Base-by-base conservation (phyloP, 2,329 filamentous ascomycete species). In the Sporothrix pallida region DNA sequence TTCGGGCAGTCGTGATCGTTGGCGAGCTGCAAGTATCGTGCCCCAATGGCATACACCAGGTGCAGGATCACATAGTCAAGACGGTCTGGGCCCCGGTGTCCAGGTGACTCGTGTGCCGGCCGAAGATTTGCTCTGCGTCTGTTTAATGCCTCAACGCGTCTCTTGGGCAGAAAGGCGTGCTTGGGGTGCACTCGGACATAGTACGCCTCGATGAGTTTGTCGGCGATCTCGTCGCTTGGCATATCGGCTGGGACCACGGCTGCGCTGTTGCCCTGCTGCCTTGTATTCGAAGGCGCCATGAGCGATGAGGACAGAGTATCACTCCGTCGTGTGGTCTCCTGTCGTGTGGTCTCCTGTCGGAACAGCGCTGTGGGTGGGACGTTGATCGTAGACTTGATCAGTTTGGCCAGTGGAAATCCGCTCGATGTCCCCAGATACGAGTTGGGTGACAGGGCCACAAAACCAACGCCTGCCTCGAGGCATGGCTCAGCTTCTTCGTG, bases 401-500 rank as follows among this genome's bases (percentile, higher is more conserved):
- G 52, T 44, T 73, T 73, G 9, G 72, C 72, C 0, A 73, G 65
- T 9, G 72, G 72, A 20, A 73, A 73, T 37, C 72, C 72, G 46
- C 72, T 73, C 1, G 72, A 73, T 9, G 72, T 73, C 13, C 72
- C 72, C 0, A 73, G 72, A 67, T 60, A 73, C 10, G 72, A 74
- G 23, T 74, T 71, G 44, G 67, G 67, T 3, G 68, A 71, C 68
- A 71, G 12, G 13, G 68, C 72, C 54, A 71, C 72, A n/a, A 71
- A 74, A 3, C 70, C 70, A 4, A 67, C 70, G 9, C 70, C 70
- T 13, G 37, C n/a, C 48, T 72, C 70, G 3, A 72, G 44, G 31
- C 70, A 54, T 26, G 70, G 58, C 58, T 72, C 54, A n/a, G 50
- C 7, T 4, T 50, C 70, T 12, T 50, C 23, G n/a, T 6, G 17